Evolutionary conservation across 495 filamentous ascomycete species (phyloP), one percentile per base, ranked within the genome.

Genomic region (Penicillium roqueforti): DNA sequence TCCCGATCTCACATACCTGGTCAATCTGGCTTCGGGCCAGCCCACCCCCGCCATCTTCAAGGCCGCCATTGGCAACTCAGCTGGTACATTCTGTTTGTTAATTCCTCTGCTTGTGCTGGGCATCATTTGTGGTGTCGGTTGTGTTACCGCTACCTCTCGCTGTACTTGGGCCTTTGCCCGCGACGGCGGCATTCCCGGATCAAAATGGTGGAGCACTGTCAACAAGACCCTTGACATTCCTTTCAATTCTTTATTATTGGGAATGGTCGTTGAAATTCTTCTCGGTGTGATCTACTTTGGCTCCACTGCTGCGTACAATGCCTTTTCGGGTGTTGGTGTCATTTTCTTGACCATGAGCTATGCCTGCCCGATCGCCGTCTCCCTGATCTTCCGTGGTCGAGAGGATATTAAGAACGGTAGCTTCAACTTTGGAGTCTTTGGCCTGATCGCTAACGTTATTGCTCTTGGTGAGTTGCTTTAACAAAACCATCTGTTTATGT

Each of bases 81-180:
- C 51, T 2, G 85, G 86, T 13, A 84, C 83, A 0, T 84, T 90
- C 49, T 86, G 78, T 7, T 71, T 90, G 5, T 72, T 87, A 20
- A 81, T 87, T 56, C 75, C 88, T 4, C 76, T 88, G 38, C 75
- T 89, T 4, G 79, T 85, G 18, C 81, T 88, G 59, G 77, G 88
- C 44, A 54, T 89, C 3, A 87, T 89, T 61, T 85, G 83, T 4
- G 78, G 77, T 6, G 83, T 79, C 1, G 81, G 78, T 11, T 80
- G 87, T 52, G 83, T 87, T 74, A 87, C 85, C 6, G 87, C 87
- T 7, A 80, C 78, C 25, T 83, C 76, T 37, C 80, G 87, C 5
- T 86, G 88, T 78, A 83, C 82, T 22, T 89, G 83, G 60, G 85
- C 86, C 6, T 90, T 90, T 60, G 81, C 80, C 42, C 81, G 71